phyloP scores from a whole-genome alignment of 768 basidiomycete genomes.

The Boletus insuetus region DNA sequence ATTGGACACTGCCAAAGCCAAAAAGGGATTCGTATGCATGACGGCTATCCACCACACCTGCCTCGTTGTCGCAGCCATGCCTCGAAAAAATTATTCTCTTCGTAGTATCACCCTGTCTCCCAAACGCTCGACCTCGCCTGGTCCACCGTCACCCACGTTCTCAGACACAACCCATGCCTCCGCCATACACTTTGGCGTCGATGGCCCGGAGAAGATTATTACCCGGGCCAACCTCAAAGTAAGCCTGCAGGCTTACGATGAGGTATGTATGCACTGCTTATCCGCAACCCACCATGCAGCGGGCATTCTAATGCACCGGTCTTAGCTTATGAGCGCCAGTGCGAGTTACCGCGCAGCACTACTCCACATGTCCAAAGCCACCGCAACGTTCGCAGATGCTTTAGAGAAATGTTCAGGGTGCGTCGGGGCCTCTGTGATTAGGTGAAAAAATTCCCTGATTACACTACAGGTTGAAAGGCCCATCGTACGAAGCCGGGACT shows the following conservation, averaged over 20 bases:
- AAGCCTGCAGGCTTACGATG: conserved; percentile 78
- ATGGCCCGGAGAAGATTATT: conserved; percentile 79
- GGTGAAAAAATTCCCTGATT: background rate
- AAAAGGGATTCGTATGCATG: conserved; percentile 13
- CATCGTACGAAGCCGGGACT: conserved; percentile 75
- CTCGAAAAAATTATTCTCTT: conserved; percentile 56
- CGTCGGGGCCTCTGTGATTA: conserved; percentile 23
- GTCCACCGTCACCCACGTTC: conserved; percentile 81
- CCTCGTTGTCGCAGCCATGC: conserved; percentile 33
- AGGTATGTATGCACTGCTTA: conserved; percentile 45
- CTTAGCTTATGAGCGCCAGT: conserved; percentile 71
- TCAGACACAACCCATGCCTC: conserved; percentile 79
- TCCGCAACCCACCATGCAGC: background rate
- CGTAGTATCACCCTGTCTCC: conserved; percentile 50
- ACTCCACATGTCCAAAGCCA: conserved; percentile 76
- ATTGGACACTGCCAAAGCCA: conserved; percentile 8
- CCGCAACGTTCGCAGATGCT: conserved; percentile 82
- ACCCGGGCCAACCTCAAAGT: conserved; percentile 75
- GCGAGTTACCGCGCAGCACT: conserved; percentile 81
- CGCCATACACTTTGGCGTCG: conserved; percentile 68
- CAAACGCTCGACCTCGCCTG: conserved; percentile 46
- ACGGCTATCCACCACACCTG: conserved; percentile 12
- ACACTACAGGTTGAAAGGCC: conserved; percentile 63
- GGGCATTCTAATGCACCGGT: conserved; percentile 19
- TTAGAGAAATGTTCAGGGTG: conserved; percentile 83